These are phyloP conservation scores for Mimosa bimucronata DNA, from an alignment of 306 rosid genomes.

Conservation along the genomic window DNA sequence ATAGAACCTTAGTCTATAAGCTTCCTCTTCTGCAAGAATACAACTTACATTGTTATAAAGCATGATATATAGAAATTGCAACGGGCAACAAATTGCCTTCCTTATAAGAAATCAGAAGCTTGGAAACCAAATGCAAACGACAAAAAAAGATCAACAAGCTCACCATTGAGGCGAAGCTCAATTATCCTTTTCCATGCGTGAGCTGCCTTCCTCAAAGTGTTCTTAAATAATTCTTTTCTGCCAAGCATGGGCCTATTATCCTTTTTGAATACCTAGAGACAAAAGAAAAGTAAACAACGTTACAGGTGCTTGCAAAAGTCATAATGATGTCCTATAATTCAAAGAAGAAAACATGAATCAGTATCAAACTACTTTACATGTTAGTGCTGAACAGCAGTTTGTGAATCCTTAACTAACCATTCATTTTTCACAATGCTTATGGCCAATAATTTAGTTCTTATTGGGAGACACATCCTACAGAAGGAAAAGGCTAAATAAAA, in stretches of 20 bases:
- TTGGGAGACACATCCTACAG: not conserved
- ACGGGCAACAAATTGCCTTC: not conserved
- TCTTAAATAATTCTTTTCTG: conserved; percentile 85
- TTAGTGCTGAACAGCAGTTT: not conserved
- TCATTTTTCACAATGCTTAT: not conserved
- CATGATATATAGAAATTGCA: conserved; percentile 14
- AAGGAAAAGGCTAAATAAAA: not conserved
- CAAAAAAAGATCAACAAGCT: conserved; percentile 2
- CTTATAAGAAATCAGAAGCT: not conserved
- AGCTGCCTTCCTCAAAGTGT: conserved; percentile 81
- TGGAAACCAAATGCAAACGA: conserved; percentile 28
- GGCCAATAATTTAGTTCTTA: not conserved
- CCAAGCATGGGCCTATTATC: conserved; percentile 61
- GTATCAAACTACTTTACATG: conserved; percentile 14
- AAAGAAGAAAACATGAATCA: conserved; percentile 1
- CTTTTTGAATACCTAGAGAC: conserved; percentile 74
- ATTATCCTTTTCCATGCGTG: conserved; percentile 81
- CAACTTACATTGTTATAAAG: conserved; percentile 25
- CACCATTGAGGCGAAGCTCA: conserved; percentile 86
- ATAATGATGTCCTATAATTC: conserved; percentile 8
- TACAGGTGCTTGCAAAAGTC: conserved; percentile 25
- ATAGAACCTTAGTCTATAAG: conserved; percentile 62
- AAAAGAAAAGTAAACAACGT: conserved; percentile 21
- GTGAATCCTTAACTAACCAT: conserved; percentile 5
- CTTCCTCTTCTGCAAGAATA: conserved; percentile 73